phyloP scores from a whole-genome alignment of 2,329 filamentous ascomycete species.

The Colletotrichum sp. region DNA sequence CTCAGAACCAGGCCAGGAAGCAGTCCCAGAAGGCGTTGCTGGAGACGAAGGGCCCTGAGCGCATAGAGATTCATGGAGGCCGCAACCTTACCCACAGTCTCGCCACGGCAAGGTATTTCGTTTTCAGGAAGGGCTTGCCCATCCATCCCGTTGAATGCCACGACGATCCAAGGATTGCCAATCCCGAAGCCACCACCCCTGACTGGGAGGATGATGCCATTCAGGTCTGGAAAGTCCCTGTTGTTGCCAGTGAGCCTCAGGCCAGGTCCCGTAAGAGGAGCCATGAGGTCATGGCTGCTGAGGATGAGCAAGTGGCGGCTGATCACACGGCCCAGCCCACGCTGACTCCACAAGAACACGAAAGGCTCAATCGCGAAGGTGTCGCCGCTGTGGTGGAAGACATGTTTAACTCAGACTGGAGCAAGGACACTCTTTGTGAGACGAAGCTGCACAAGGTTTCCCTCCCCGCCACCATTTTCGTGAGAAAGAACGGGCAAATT shows the following conservation, averaged over 20 bases:
- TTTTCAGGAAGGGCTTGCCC: constrained; percentile 84
- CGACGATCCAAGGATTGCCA: constrained; percentile 39
- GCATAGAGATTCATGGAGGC: constrained; percentile 69
- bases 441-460: constrained; percentile 69
- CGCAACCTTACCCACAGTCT: constrained; percentile 81
- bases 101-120: constrained; percentile 82
- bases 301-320: neutral
- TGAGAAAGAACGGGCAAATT: constrained; percentile 69
- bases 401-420: constrained; percentile 58
- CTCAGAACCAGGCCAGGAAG: constrained; percentile 44
- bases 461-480: constrained; percentile 73
- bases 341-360: constrained; percentile 22
- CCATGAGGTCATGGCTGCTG: constrained; percentile 23
- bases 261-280: constrained; percentile 37
- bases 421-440: constrained; percentile 71
- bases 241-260: constrained; percentile 40
- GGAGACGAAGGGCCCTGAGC: constrained; percentile 10
- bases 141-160: constrained; percentile 74
- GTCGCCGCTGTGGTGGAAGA: constrained; percentile 27
- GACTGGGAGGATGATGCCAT: constrained; percentile 80
- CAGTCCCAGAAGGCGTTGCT: constrained; percentile 40
- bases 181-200: constrained; percentile 57
- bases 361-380: constrained; percentile 28
- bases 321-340: neutral
- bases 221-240: constrained; percentile 82